Evolutionary conservation across 2,329 filamentous ascomycete genomes (phyloP).

Genomic region (Sphaerulina musiva): DNA sequence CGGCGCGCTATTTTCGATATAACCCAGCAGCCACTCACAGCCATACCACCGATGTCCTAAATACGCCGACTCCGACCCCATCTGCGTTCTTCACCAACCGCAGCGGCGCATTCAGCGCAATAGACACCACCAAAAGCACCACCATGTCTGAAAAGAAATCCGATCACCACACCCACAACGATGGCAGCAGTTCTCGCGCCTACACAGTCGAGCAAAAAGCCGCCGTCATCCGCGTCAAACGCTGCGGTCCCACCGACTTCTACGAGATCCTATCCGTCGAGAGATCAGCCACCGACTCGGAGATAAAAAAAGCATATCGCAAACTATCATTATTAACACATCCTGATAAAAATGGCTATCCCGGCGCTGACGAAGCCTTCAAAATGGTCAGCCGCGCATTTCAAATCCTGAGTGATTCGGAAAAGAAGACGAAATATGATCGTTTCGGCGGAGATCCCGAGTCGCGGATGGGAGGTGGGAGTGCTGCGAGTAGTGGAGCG

Average conservation of each 20-base stretch:
- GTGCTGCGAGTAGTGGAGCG: slow-evolving; percentile 49
- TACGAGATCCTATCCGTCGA: slow-evolving; percentile 87
- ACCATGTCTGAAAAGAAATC: slow-evolving; percentile 21
- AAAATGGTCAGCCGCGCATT: slow-evolving; percentile 95
- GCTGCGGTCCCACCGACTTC: slow-evolving; percentile 78
- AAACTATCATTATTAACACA: slow-evolving; percentile 92
- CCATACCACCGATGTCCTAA: too few relatives aligned
- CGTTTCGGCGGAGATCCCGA: slow-evolving; percentile 88
- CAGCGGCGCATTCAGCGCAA: slow-evolving; percentile 5
- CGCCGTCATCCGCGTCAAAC: slow-evolving; percentile 80
- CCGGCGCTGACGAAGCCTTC: slow-evolving; percentile 93
- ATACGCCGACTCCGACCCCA: neutral
- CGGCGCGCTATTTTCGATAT: neutral
- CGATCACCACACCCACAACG: slow-evolving; percentile 58
- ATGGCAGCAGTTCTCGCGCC: slow-evolving; percentile 67
- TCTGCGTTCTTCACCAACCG: neutral
- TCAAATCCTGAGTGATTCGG: slow-evolving; percentile 82
- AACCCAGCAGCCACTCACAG: too few relatives aligned
- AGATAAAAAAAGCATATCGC: slow-evolving; percentile 97
- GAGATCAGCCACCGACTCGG: slow-evolving; percentile 63
- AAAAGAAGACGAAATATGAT: slow-evolving; percentile 87
- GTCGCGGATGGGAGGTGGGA: slow-evolving; percentile 60
- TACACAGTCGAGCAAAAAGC: slow-evolving; percentile 87
- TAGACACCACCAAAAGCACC: neutral
- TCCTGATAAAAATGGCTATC: slow-evolving; percentile 97